Conservation (phyloP, 163 green algal species). For the Chloromonas sp. region DNA sequence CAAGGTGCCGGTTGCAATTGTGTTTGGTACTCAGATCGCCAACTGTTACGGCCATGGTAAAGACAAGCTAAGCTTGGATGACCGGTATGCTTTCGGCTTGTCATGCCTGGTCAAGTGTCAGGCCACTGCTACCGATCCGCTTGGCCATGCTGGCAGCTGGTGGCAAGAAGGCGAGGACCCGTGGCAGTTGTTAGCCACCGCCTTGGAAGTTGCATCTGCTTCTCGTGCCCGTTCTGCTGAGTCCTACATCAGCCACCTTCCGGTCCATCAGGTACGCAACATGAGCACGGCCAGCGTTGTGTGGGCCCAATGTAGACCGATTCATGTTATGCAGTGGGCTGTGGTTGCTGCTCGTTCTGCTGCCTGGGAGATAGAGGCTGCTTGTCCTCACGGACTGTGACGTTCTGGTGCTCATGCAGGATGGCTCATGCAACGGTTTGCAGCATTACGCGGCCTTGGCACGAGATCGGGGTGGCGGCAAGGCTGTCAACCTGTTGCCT, state of each 20-base stretch:
- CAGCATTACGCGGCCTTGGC: conserved; percentile 95
- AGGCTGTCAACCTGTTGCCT: conserved; percentile 81
- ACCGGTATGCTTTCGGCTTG: conserved; percentile 55
- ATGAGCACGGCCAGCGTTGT: not conserved
- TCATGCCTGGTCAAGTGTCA: conserved; percentile 39
- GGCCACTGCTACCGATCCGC: not conserved
- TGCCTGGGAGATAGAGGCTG: not conserved
- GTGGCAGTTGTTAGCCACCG: conserved; percentile 88
- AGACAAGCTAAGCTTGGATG: conserved; percentile 82
- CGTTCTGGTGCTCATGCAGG: conserved; percentile 27
- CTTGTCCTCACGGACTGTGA: not conserved
- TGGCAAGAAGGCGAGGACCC: conserved; percentile 85
- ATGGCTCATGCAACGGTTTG: conserved; percentile 97
- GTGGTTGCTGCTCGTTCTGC: not conserved
- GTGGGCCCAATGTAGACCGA: not conserved
- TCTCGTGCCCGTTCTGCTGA: conserved; percentile 35
- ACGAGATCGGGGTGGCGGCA: conserved; percentile 66
- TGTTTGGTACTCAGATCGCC: conserved; percentile 33
- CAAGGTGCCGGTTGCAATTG: not conserved
- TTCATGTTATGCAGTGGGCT: not conserved
- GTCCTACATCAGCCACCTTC: conserved; percentile 66
- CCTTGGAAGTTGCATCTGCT: conserved; percentile 76
- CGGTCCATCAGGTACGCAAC: conserved; percentile 71
- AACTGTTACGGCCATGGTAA: conserved; percentile 79
- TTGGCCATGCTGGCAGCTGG: conserved; percentile 35